These are phyloP conservation scores for Paramecium pentaurelia DNA, from an alignment of 73 alveolate genomes.

Conservation along the genomic window DNA sequence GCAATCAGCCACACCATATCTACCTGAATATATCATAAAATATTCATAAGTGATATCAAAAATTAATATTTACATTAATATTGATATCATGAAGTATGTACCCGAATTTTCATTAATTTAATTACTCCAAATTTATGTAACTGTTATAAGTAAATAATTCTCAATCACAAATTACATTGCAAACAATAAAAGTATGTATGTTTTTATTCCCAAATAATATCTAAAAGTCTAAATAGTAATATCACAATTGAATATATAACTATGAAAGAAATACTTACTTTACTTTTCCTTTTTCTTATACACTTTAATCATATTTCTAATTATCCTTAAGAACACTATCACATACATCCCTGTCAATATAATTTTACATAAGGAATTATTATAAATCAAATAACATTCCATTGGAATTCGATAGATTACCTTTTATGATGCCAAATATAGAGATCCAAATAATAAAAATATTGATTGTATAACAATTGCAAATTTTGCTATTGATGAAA, in stretches of 20 bases:
- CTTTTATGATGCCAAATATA: neutral
- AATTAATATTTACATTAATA: neutral
- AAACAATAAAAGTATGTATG: neutral
- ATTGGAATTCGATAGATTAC: neutral
- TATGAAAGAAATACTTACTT: neutral
- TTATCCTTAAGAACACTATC: neutral
- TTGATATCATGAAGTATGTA: neutral
- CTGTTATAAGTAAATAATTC: neutral
- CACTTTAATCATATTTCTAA: neutral
- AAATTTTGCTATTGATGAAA: neutral
- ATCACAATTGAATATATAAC: neutral
- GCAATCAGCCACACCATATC: neutral
- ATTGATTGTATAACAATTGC: neutral
- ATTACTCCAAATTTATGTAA: neutral
- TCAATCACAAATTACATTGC: neutral
- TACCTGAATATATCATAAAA: neutral
- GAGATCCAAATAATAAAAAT: neutral
- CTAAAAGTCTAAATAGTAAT: neutral
- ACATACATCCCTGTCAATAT: neutral
- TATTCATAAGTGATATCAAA: neutral
- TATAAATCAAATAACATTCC: neutral
- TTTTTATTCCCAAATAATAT: neutral
- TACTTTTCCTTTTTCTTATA: neutral
- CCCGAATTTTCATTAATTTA: neutral
- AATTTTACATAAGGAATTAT: neutral